Evolutionary conservation across 2,329 filamentous ascomycete species (phyloP).

Genomic region (Orbilia quercus): DNA sequence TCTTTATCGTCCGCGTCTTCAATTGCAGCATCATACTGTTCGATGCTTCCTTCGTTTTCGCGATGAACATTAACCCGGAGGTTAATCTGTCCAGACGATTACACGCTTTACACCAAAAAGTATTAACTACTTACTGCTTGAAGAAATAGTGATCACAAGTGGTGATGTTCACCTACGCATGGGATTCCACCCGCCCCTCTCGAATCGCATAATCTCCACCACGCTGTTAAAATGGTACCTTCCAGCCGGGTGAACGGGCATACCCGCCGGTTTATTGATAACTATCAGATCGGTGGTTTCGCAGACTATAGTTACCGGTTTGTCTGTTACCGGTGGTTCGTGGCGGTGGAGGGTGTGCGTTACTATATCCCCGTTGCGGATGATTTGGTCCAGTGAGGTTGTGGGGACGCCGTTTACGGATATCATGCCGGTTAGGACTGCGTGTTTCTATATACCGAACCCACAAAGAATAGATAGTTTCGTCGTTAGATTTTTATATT

Average conservation of each 20-base stretch:
- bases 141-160: not conserved
- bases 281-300: conserved; percentile 94
- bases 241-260: conserved; percentile 94
- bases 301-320: conserved; percentile 83
- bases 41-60: conserved; percentile 83
- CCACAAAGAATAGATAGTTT: not conserved
- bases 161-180: conserved; percentile 63
- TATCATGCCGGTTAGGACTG: conserved; percentile 83
- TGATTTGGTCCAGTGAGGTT: conserved; percentile 72
- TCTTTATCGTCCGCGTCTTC: conserved; percentile 81
- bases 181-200: conserved; percentile 72
- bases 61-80: conserved; percentile 97
- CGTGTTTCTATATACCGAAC: conserved; percentile 70
- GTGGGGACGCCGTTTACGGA: conserved; percentile 80
- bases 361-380: conserved; percentile 90
- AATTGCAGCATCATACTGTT: conserved; percentile 82
- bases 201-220: conserved; percentile 88
- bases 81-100: conserved; percentile 94
- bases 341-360: conserved; percentile 95
- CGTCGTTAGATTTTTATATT: too few species aligned
- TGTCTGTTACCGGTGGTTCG: conserved; percentile 88
- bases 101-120: conserved; percentile 76
- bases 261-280: conserved; percentile 94
- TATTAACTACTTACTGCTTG: conserved; percentile 60
- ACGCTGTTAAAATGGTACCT: conserved; percentile 96